Evolutionary conservation across 2,329 filamentous ascomycete species (phyloP).

Genomic region (Ceratocystis eucalypticola): DNA sequence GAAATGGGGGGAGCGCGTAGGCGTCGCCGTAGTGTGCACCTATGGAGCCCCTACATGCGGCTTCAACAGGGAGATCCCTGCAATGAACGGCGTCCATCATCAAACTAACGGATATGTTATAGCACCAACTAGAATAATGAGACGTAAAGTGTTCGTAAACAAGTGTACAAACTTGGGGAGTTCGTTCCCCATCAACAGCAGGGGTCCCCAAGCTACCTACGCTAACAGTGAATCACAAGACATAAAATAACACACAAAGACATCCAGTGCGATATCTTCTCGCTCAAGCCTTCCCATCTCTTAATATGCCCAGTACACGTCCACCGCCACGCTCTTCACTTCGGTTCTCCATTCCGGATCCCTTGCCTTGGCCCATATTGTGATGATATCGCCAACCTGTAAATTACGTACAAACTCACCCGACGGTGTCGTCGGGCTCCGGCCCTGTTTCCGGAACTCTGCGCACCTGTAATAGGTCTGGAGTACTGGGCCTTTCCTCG

Average conservation of each 20-base stretch:
- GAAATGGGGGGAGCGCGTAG: too few species aligned
- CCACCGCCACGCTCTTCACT: slow-evolving; percentile 37
- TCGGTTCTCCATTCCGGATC: slow-evolving; percentile 42
- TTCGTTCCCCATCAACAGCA: too few species aligned
- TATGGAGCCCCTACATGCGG: too few species aligned
- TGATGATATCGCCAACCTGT: slow-evolving; percentile 46
- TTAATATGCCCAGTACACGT: slow-evolving; percentile 42
- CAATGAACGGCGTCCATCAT: too few species aligned
- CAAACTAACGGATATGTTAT: too few species aligned
- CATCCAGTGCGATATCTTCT: background rate
- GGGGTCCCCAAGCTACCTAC: too few species aligned
- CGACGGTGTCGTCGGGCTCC: slow-evolving; percentile 37
- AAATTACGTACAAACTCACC: slow-evolving; percentile 44
- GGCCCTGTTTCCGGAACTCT: slow-evolving; percentile 31
- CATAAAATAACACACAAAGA: background rate
- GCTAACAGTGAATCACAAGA: slow-evolving; percentile 2
- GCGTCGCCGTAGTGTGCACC: too few species aligned
- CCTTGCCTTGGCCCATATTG: slow-evolving; percentile 46
- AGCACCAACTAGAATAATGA: too few species aligned
- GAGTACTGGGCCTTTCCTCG: background rate
- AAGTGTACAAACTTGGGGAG: too few species aligned
- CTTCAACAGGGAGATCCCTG: background rate
- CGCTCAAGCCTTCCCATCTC: background rate
- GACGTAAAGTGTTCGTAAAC: too few species aligned
- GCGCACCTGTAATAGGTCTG: slow-evolving; percentile 27